Percentiles rank a stretch among this genome's conserved stretches.
Evolutionary conservation across 2,329 filamentous ascomycete species (phyloP).

Genomic region (Cladobotryum protrusum): DNA sequence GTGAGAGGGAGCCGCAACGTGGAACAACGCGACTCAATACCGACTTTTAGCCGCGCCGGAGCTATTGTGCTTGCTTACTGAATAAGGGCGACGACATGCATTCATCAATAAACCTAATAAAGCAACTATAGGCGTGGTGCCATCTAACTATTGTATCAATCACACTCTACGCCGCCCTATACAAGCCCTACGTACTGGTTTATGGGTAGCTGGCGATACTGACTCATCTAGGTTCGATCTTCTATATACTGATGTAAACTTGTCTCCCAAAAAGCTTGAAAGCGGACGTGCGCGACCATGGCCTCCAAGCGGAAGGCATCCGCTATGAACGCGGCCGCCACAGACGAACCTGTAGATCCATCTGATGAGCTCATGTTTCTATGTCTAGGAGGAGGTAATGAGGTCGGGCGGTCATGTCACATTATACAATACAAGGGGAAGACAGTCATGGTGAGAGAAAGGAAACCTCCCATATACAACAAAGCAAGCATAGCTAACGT

Average conservation of each 20-base stretch:
- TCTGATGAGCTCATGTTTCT: constrained; percentile 92
- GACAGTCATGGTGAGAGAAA: constrained; percentile 82
- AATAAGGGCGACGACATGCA: neutral
- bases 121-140: neutral
- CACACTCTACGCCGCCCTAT: neutral
- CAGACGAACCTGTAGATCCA: constrained; percentile 85
- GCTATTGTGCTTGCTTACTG: neutral
- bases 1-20: constrained; percentile 22
- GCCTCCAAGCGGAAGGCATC: constrained; percentile 87
- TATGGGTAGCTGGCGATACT: neutral
- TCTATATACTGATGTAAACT: constrained; percentile 2
- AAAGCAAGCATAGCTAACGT: too few species aligned
- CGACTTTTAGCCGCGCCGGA: constrained; percentile 8
- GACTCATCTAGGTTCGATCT: neutral
- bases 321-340: constrained; percentile 58
- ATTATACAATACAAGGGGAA: constrained; percentile 99
- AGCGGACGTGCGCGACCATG: constrained; percentile 50
- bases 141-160: neutral
- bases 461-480: neutral
- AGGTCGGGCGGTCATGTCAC: constrained; percentile 94
- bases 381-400: constrained; percentile 89
- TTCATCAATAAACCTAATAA: neutral
- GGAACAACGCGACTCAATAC: constrained; percentile 7
- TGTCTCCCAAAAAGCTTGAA: neutral
- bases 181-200: neutral